Base-by-base conservation (phyloP, 352 stramenopile species). In the Phytophthora citrophthora region DNA sequence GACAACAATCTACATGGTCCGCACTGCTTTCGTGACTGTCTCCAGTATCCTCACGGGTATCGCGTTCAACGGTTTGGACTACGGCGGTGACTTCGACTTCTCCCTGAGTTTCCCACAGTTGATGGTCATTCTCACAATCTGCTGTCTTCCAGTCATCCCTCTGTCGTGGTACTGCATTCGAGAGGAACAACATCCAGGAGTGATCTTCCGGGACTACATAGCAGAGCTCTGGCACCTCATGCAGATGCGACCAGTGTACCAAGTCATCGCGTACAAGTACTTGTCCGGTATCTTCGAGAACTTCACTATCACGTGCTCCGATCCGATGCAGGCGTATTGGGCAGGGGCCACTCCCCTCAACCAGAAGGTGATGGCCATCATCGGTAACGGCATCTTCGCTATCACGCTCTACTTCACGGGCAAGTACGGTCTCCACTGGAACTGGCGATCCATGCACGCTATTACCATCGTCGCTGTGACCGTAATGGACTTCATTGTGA, bases 41-140 rank as follows among this genome's bases (percentile, higher is more conserved):
- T 70, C 68, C 3, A 74, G 61, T 26, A 41, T 83, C 4, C 23
- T 75, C 20, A 73, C 64, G 2, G 74, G 61, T 24, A 64, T 86
- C 38, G 53, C 43, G 6, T 79, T 83, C 62, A 86, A 86, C 49
- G 72, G 72, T 24, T 54, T 73, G 29, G 63, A 82, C 29, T 86
- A 83, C 55, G 74, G 74, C 27, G 74, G 77, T n/a, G 47, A 70
- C 39, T 81, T 87, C 16, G 38, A 76, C 49, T 83, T 81, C 41
- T 79, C 69, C 40, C 55, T 84, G 11, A 65, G 60, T n/a, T 81
- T 81, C 60, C 65, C 71, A 10, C 48, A 68, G 52, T 41, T 83
- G 2, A 81, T 84, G 75, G 43, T 83, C 1, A 79, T 81, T 40
- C 56, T 79, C 5, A 70, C 64, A 5, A 49, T 79, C 24, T 79